Base-by-base conservation (phyloP, 805 yeast species). In the Zygoascus ofunaensis region DNA sequence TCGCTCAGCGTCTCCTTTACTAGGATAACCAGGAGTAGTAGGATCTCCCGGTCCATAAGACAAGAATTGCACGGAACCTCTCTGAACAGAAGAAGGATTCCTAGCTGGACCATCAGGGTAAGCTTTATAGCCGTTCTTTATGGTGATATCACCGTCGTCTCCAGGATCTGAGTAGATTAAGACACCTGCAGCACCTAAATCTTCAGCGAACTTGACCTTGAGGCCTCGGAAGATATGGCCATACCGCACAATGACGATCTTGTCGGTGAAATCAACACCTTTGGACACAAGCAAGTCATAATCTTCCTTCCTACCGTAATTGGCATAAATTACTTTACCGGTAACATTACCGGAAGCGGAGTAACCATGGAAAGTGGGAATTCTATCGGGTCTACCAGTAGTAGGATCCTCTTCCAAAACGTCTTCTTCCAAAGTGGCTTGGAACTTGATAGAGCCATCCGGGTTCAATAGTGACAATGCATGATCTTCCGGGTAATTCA, bases 41-140 rank as follows among this genome's bases (percentile, higher is more conserved):
- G 92, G 92, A 56, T 82, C 92, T 28, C 92, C 92, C 1, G 89
- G 87, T 3, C 69, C 64, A 39, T 59, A 60, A 3, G 82, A 71
- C 26, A 81, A 62, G 55, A 73, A 82, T 59, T 74, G 77, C 3
- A 80, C 83, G 36, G 85, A 77, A 1, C 92, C 92, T 53, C 92
- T 70, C 64, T 83, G 89, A 24, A 84, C 80, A 12, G 82, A 66
- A 4, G 82, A 74, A 32, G 89, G 89, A 57, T 83, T 78, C 50
- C 92, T 71, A 0, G 89, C 87, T 1, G 82, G 82, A 2, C 92
- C 92, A 2, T 76, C 59, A 2, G 92, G 94, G 53, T 83, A 83
- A 2, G 85, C 65, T 51, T 72, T 61, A 56, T 68, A 78, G 3
- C 85, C 87, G 46, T 79, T 73, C 32, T 69, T 70, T 20, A 69